A percentile compares a stretch with the other conserved stretches of the same genome.
Evolutionary conservation across 768 basidiomycete genomes (phyloP).

Genomic region (Macrolepiota albuminosa): DNA sequence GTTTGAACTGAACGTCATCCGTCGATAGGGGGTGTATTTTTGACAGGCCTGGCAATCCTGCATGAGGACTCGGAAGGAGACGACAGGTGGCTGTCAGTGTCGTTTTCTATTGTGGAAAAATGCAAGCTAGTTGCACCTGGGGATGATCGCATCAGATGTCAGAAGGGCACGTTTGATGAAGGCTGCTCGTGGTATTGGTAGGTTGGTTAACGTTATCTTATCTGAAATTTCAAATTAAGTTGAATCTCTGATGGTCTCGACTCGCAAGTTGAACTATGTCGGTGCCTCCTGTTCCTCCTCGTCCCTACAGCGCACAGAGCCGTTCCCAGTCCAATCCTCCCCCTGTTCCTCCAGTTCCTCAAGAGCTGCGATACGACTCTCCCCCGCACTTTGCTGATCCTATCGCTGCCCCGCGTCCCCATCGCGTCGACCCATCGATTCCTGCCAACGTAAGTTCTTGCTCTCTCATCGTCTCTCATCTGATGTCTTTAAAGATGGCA

Average conservation of each 20-base stretch:
- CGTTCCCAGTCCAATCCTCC: constrained; percentile 14
- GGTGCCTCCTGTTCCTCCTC: constrained; percentile 26
- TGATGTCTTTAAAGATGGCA: constrained; percentile 48
- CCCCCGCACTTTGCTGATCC: constrained; percentile 50
- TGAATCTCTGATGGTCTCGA: background rate
- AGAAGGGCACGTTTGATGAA: background rate
- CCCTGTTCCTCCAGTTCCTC: constrained; percentile 28
- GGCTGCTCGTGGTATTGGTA: too few relatives aligned
- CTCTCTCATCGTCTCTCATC: constrained; percentile 2
- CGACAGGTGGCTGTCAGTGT: background rate
- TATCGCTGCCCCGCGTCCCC: constrained; percentile 62
- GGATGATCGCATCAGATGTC: background rate
- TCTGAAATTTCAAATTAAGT: background rate
- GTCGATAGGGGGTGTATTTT: background rate
- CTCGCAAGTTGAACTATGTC: constrained; percentile 10
- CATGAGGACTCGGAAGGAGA: background rate
- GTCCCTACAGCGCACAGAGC: constrained; percentile 20
- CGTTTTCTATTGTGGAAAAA: background rate
- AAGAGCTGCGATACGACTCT: constrained; percentile 29
- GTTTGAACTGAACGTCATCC: background rate
- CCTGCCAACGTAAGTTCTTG: constrained; percentile 56
- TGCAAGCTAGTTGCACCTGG: background rate
- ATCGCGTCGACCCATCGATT: constrained; percentile 53
- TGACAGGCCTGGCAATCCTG: background rate
- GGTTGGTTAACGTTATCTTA: background rate